Evolutionary conservation across 768 basidiomycete genomes (phyloP).

Genomic region (Thelephora ganbajun): DNA sequence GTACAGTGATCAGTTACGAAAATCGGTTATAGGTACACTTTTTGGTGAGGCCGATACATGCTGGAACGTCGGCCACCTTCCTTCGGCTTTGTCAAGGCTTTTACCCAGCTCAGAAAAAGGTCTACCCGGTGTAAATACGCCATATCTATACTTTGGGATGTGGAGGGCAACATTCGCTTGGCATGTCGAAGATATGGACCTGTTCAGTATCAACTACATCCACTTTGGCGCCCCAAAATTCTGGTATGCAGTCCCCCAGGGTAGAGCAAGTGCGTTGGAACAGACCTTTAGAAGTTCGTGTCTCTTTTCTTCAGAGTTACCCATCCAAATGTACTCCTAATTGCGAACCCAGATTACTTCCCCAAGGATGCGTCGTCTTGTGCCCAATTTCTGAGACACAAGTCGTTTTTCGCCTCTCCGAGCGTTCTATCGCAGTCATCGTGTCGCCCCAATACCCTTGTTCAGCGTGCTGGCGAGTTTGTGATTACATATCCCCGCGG

Average conservation of each 20-base stretch:
- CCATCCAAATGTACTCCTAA: not conserved
- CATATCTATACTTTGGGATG: constrained; percentile 98
- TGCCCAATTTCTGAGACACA: constrained; percentile 91
- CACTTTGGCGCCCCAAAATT: constrained; percentile 96
- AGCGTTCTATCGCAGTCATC: constrained; percentile 65
- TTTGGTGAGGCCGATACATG: constrained; percentile 62
- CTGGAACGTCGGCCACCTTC: constrained; percentile 93
- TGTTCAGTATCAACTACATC: constrained; percentile 98
- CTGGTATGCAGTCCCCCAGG: constrained; percentile 95
- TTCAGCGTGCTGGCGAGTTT: constrained; percentile 91
- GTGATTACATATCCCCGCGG: constrained; percentile 91
- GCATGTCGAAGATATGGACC: constrained; percentile 99
- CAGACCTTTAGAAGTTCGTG: constrained; percentile 70
- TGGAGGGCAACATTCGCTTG: constrained; percentile 98
- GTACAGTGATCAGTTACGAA: not conserved
- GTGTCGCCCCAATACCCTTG: constrained; percentile 72
- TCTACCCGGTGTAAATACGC: constrained; percentile 91
- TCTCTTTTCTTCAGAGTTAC: not conserved
- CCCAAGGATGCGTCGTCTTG: constrained; percentile 77
- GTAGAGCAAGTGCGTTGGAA: constrained; percentile 70
- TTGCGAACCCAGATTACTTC: constrained; percentile 53
- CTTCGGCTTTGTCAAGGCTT: constrained; percentile 73
- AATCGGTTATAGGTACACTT: constrained; percentile 33
- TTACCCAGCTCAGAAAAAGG: constrained; percentile 52
- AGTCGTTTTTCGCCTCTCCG: constrained; percentile 89